A percentile compares a stretch with the other conserved stretches of the same genome.
Conservation (phyloP, 306 rosid species). For the Castanea mollissima region DNA sequence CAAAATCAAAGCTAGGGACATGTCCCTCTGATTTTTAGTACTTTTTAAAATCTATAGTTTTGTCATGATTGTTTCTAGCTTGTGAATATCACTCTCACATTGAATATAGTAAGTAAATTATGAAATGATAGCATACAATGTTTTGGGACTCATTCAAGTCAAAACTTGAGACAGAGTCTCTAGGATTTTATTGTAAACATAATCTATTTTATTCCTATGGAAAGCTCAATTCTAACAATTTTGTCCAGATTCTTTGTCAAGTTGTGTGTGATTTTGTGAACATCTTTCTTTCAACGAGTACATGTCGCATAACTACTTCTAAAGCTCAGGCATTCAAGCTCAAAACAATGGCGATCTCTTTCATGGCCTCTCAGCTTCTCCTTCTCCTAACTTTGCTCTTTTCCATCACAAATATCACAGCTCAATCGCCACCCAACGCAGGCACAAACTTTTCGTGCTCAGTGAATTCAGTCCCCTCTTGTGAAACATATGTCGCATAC, state of each 20-base stretch:
- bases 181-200: no score
- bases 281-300: slow-evolving; percentile 2
- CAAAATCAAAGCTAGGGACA: neutral
- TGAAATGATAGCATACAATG: neutral
- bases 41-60: no score
- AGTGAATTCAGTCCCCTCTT: slow-evolving; percentile 38
- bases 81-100: no score
- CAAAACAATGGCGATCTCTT: slow-evolving; percentile 44
- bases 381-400: slow-evolving; percentile 28
- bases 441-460: slow-evolving; percentile 55
- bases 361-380: slow-evolving; percentile 18
- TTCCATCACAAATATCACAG: slow-evolving; percentile 25
- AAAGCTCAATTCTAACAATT: no score
- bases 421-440: slow-evolving; percentile 28
- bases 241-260: no score
- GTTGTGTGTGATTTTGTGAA: neutral
- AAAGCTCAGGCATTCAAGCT: neutral
- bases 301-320: slow-evolving; percentile 7
- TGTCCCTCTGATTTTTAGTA: no score
- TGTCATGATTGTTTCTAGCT: no score
- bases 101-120: no score
- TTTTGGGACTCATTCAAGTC: neutral
- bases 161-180: neutral
- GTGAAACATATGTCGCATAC: slow-evolving; percentile 69
- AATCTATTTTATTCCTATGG: no score